Evolutionary conservation across 1,284 basidiomycete species (phyloP).

Genomic region (Boletus mariae): DNA sequence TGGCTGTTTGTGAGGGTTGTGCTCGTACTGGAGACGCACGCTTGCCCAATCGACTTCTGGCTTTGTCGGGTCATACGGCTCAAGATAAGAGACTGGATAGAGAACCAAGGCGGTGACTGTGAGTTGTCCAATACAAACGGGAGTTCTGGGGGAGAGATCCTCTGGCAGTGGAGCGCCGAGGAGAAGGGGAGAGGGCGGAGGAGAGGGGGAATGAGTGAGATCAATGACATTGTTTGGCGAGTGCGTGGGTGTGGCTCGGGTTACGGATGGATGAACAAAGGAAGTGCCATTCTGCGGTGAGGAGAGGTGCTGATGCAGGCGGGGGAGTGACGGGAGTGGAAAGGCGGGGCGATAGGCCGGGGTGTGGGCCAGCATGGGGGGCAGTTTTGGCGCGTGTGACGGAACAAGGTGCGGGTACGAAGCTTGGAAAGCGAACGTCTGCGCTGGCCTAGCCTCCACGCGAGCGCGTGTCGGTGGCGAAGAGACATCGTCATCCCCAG

Average conservation of each 20-base stretch:
- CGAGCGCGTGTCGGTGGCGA: slow-evolving; percentile 23
- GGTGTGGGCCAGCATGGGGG: slow-evolving; percentile 20
- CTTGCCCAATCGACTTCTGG: slow-evolving; percentile 67
- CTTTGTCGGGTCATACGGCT: slow-evolving; percentile 42
- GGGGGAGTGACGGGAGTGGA: slow-evolving; percentile 37
- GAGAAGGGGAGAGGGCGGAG: slow-evolving; percentile 45
- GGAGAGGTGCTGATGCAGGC: slow-evolving; percentile 18
- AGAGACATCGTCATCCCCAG: slow-evolving; percentile 54
- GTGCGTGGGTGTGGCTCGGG: slow-evolving; percentile 20
- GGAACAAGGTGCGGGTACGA: slow-evolving; percentile 17
- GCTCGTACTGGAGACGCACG: slow-evolving; percentile 73
- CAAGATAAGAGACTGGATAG: slow-evolving; percentile 77
- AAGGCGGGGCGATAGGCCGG: slow-evolving; percentile 47
- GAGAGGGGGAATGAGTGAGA: slow-evolving; percentile 71
- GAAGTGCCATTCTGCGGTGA: slow-evolving; percentile 19
- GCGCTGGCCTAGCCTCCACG: slow-evolving; percentile 37
- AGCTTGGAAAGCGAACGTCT: slow-evolving; percentile 18
- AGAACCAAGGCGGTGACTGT: slow-evolving; percentile 79
- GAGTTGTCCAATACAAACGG: slow-evolving; percentile 87
- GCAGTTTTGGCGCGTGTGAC: slow-evolving; percentile 20
- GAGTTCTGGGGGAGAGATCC: slow-evolving; percentile 68
- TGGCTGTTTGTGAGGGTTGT: slow-evolving; percentile 50
- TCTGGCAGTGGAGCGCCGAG: slow-evolving; percentile 36
- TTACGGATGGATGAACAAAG: slow-evolving; percentile 12
- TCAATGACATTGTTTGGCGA: slow-evolving; percentile 61